phyloP scores from a whole-genome alignment of 192 early-diverging fungal species.

The Coemansia sp. region DNA sequence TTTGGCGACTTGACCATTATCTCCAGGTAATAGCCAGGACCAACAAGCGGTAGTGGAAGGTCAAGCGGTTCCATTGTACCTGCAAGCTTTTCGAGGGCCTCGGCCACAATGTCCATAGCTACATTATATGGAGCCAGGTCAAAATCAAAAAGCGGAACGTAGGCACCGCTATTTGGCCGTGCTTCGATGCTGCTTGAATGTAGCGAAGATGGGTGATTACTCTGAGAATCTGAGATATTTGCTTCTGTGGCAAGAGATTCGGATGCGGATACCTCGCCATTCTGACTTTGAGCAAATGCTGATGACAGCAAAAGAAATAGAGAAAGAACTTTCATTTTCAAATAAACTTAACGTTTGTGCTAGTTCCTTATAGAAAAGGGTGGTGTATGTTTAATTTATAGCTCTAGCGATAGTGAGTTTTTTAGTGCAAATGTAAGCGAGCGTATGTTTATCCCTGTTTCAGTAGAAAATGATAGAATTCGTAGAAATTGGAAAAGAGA shows the following conservation, averaged over 20 bases:
- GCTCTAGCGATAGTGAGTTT: background rate
- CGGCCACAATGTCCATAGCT: constrained; percentile 49
- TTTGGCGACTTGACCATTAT: constrained; percentile 51
- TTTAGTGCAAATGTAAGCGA: background rate
- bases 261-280: background rate
- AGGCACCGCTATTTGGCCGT: constrained; percentile 8
- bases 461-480: background rate
- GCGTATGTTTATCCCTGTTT: too few relatives aligned
- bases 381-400: background rate
- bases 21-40: constrained; percentile 51
- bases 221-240: background rate
- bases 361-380: background rate
- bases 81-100: constrained; percentile 47
- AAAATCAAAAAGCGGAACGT: constrained; percentile 49
- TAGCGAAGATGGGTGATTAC: background rate
- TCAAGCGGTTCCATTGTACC: constrained; percentile 51
- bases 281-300: constrained; percentile 31
- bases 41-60: constrained; percentile 45
- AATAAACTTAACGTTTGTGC: background rate
- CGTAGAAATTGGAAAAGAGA: background rate
- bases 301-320: constrained; percentile 37
- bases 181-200: background rate
- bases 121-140: constrained; percentile 50
- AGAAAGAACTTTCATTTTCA: constrained; percentile 39
- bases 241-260: background rate